A percentile compares a stretch with the other conserved stretches of the same genome.
These are phyloP conservation scores for Lentinula sp. DNA, from an alignment of 768 basidiomycete genomes.

Conservation along the genomic window DNA sequence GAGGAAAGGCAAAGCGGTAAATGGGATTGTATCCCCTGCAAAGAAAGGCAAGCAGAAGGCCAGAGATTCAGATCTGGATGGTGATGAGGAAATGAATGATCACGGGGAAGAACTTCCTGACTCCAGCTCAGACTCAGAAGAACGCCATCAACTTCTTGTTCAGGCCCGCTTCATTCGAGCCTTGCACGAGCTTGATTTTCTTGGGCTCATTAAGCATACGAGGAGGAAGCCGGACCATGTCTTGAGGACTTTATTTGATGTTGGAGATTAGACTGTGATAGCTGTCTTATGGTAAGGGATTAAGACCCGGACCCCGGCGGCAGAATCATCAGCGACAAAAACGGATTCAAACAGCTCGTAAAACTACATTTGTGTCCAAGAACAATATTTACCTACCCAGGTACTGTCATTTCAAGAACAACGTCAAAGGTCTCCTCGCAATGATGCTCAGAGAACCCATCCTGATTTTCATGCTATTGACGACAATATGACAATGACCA, in stretches of 20 bases:
- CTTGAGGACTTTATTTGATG: constrained; percentile 59
- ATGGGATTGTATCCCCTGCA: not conserved
- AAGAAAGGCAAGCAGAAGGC: constrained; percentile 20
- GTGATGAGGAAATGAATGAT: constrained; percentile 25
- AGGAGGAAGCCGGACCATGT: constrained; percentile 77
- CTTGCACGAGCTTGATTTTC: constrained; percentile 74
- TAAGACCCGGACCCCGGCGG: no score
- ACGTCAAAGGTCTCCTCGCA: not conserved
- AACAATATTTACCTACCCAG: no score
- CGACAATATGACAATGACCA: not conserved
- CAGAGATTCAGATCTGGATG: constrained; percentile 19
- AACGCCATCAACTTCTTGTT: constrained; percentile 47
- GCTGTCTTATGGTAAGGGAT: no score
- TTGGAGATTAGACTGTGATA: constrained; percentile 18
- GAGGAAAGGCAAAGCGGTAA: not conserved
- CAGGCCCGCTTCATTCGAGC: constrained; percentile 78
- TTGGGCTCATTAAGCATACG: constrained; percentile 78
- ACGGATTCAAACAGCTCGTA: no score
- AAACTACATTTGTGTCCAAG: no score
- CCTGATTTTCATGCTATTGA: not conserved
- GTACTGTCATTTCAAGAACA: not conserved
- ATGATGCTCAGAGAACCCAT: not conserved
- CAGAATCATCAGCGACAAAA: no score
- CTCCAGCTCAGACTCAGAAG: constrained; percentile 22
- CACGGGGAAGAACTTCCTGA: constrained; percentile 19